Conservation (phyloP, 2,329 filamentous ascomycete species). For the Paracoccidioides brasiliensis region DNA sequence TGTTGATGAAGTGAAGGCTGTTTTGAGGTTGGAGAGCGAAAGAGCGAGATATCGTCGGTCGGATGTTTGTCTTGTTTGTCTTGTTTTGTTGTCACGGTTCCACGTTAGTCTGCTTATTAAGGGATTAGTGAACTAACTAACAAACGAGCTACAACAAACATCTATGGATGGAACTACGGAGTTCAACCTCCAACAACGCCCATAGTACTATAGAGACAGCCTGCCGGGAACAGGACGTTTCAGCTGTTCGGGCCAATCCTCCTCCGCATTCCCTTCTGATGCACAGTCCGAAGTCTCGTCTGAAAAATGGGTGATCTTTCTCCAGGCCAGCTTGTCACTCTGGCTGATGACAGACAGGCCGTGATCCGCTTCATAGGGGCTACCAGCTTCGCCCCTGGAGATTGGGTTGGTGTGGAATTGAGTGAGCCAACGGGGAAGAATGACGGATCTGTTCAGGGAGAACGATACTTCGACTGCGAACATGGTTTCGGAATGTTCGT, state of each 20-base stretch:
- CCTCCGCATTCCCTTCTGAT: not conserved
- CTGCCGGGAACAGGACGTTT: not conserved
- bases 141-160: not conserved
- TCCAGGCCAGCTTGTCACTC: constrained; percentile 61
- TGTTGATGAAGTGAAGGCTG: not conserved
- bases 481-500: constrained; percentile 72
- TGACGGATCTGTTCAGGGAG: constrained; percentile 77
- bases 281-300: not conserved
- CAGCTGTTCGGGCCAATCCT: not conserved
- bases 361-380: constrained; percentile 69
- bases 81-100: not conserved
- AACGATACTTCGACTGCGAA: constrained; percentile 75
- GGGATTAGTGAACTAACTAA: too few relatives aligned
- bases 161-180: not conserved
- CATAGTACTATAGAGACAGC: not conserved
- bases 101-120: not conserved
- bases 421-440: constrained; percentile 78
- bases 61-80: not conserved
- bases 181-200: not conserved
- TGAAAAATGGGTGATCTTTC: constrained; percentile 24
- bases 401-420: constrained; percentile 85
- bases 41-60: not conserved
- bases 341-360: constrained; percentile 64
- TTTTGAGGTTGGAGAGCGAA: not conserved
- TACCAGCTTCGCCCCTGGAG: constrained; percentile 65